Base-by-base conservation (phyloP, 768 basidiomycete genomes). In the Tricholoma sp. region DNA sequence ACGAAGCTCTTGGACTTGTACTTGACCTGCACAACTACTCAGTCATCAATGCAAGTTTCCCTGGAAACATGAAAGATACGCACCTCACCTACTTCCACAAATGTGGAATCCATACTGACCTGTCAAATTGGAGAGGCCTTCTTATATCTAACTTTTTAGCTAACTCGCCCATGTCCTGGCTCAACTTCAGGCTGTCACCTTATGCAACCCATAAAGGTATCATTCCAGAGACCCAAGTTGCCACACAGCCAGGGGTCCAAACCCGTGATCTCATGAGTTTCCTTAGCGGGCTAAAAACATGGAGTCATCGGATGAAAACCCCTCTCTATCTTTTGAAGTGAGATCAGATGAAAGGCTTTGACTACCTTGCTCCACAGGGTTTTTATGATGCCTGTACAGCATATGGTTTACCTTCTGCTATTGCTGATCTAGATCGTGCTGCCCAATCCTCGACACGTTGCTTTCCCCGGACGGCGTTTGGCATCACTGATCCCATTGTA, bases 301-400 rank as follows among this genome's bases (percentile, higher is more conserved):
- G 59, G 59, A 50, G 61, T 0, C 29, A 45, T 17, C 54, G 62
- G 2, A 47, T 31, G 3, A 55, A 58, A 8, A 24, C 4, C 10
- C 29, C 55, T 3, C 48, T 66, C 2, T 65, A 58, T 18, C 42
- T 57, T 1, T 49, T 66, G 2, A 56, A 61, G 33, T 37, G 64
- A 2, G 63, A 65, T 24, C 24, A 24, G 24, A 24, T 24, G 24
- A 24, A 24, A 24, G 24, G 24, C 24, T 24, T 24, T 24, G 65
- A 65, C 39, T 53, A 54, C n/a, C 54, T 67, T 0, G 45, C 51
- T 0, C 66, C 65, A 0, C 24, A 64, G 31, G 65, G 65, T 1
- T 60, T 67, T 44, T 65, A 67, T 50, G 65, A 67, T 49, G 63
- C 63, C 1, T 24, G 63, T 1, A 6, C 4, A 3, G 62, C 63